Evolutionary conservation across 805 yeast species (phyloP), one percentile per base, ranked within the genome.

Genomic region (Saccharomyces kudriavzevii): DNA sequence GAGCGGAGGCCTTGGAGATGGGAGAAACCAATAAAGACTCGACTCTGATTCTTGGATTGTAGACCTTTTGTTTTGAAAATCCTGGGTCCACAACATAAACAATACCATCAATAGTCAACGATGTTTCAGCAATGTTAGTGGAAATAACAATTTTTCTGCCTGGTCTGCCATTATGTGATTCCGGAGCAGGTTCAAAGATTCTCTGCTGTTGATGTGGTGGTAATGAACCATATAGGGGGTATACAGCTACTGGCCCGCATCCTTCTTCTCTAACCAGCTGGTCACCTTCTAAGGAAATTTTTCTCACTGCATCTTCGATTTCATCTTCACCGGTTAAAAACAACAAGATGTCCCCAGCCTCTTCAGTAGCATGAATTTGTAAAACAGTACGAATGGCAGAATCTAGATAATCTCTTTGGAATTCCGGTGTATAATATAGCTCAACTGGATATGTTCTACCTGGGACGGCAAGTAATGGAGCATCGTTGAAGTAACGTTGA

Each of bases 401-500:
- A 67, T 92, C 97, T 61, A 92, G 73, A 67, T 92, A 92, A 68
- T 92, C 98, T 61, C 94, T 83, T 74, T 94, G 98, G 67, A 84
- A 90, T 70, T 94, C 98, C 20, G 97, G 96, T 0, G 99, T 94
- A 70, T 94, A 92, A 72, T 89, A 92, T 53, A 92, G 86, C 70
- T 94, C 99, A 48, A 92, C 99, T 0, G 98, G 98, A 67, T 83
- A 94, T 1, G 99, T 94, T 79, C 99, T 83, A 65, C 99, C 99
- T 1, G 98, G 97, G 48, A 92, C 98, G 0, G 97, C 96, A 57
- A 92, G 78, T 59, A 94, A 74, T 45, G 99, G 99, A 4, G 98
- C 97, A 65, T 85, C 83, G 67, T 84, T 81, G 75, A 94, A 92
- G 70, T 94, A 92, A 17, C 70, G 72, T 73, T 92, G 98, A 71